Conservation (phyloP, 768 basidiomycete genomes). For the Tubosaeta sp. region DNA sequence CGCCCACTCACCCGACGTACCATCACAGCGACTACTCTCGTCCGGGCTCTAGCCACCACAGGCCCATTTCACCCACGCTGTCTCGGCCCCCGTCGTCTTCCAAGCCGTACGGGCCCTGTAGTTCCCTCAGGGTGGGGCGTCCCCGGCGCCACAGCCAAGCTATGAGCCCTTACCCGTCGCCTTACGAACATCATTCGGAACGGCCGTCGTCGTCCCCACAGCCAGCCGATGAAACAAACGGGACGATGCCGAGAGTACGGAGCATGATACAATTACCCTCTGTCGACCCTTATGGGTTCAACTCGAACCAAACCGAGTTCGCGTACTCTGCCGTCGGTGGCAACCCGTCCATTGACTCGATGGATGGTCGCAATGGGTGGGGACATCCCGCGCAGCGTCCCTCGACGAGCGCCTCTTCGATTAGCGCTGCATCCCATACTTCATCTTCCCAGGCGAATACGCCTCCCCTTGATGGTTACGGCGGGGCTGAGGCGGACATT, state of each 20-base stretch:
- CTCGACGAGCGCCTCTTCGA: conserved; percentile 67
- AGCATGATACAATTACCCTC: conserved; percentile 82
- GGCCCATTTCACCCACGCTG: conserved; percentile 57
- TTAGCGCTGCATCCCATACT: conserved; percentile 71
- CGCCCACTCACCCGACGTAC: conserved; percentile 32
- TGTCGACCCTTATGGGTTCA: conserved; percentile 65
- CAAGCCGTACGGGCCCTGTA: conserved; percentile 44
- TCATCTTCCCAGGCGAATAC: conserved; percentile 81
- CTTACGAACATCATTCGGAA: conserved; percentile 67
- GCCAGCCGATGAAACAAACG: conserved; percentile 47
- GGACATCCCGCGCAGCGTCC: conserved; percentile 50
- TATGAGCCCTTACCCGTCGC: conserved; percentile 82
- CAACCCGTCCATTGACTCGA: conserved; percentile 34
- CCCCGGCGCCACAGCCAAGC: conserved; percentile 81
- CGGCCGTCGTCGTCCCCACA: conserved; percentile 72
- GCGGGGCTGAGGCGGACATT: conserved; percentile 65
- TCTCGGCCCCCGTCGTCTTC: conserved; percentile 69
- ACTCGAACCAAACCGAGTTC: conserved; percentile 69
- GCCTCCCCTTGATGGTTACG: conserved; percentile 66
- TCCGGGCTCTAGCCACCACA: conserved; percentile 70
- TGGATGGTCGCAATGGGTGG: conserved; percentile 44
- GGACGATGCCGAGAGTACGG: conserved; percentile 63
- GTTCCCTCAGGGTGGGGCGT: conserved; percentile 65
- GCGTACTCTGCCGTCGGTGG: conserved; percentile 67
- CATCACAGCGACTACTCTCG: conserved; percentile 61